These are phyloP conservation scores for Stagonosporopsis rhizophila DNA, from an alignment of 2,329 filamentous ascomycete genomes.

Conservation along the genomic window DNA sequence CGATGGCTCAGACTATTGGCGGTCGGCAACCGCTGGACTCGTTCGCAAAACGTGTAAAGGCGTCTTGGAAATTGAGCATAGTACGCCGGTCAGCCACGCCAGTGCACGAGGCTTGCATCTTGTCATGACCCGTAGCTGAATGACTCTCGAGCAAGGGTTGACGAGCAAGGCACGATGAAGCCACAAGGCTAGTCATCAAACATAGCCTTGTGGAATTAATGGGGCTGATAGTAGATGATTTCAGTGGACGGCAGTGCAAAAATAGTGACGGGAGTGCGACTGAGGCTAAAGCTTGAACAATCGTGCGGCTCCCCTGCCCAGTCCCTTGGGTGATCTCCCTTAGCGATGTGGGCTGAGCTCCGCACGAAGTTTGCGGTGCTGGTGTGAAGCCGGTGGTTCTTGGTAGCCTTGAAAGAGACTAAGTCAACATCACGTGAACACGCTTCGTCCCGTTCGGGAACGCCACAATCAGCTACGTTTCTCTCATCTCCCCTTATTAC, in stretches of 20 bases:
- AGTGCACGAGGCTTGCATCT: conserved; percentile 23
- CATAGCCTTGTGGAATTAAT: background rate
- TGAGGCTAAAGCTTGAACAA: conserved; percentile 24
- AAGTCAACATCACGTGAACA: background rate
- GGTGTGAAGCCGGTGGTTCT: conserved; percentile 1
- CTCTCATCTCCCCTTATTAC: conserved; percentile 13
- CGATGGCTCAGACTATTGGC: conserved; percentile 13
- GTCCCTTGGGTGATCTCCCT: conserved; percentile 6
- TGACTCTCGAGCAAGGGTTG: conserved; percentile 20
- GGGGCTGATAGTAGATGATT: conserved; percentile 3
- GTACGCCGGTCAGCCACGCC: conserved; percentile 17
- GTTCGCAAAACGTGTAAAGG: conserved; percentile 7
- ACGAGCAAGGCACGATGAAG: conserved; percentile 2
- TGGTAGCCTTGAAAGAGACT: background rate
- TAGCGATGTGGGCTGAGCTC: conserved; percentile 13
- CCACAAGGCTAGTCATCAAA: conserved; percentile 2
- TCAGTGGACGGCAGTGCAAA: conserved; percentile 12
- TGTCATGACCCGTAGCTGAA: conserved; percentile 11
- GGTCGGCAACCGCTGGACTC: conserved; percentile 11
- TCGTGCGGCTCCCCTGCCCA: conserved; percentile 16
- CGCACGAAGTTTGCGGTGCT: conserved; percentile 4
- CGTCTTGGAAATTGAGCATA: conserved; percentile 13
- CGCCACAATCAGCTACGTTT: conserved; percentile 9
- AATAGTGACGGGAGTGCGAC: conserved; percentile 30
- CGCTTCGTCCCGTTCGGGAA: background rate